Percentiles rank a stretch among this genome's conserved stretches.
Evolutionary conservation across 169 alveolate genomes (phyloP).

Genomic region (Toxoplasma gondii): DNA sequence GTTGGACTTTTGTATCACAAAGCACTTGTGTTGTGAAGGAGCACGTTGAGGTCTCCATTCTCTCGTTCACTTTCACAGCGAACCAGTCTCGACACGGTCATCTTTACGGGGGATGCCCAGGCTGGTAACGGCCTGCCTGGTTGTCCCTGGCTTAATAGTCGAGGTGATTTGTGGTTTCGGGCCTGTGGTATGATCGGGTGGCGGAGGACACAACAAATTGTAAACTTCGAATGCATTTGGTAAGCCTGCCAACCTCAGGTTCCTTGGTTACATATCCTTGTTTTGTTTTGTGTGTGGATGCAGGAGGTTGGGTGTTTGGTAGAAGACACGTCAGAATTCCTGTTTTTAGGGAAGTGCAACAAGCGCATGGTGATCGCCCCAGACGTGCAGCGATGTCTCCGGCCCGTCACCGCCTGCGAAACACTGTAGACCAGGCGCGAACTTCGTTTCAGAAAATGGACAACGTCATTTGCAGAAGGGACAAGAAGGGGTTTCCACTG

Average conservation of each 20-base stretch:
- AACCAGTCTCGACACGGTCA: too few relatives aligned
- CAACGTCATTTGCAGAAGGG: too few relatives aligned
- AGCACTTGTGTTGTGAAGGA: not conserved
- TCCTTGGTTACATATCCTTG: too few relatives aligned
- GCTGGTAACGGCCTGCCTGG: too few relatives aligned
- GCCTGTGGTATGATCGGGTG: too few relatives aligned
- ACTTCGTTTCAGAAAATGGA: too few relatives aligned
- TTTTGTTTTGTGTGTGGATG: not conserved
- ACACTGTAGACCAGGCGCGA: too few relatives aligned
- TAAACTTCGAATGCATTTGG: too few relatives aligned
- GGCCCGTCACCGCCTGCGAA: not conserved
- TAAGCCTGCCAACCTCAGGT: too few relatives aligned
- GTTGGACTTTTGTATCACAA: not conserved
- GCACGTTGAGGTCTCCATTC: not conserved
- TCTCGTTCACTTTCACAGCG: not conserved
- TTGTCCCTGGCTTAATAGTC: not conserved
- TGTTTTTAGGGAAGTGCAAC: conserved; percentile 58
- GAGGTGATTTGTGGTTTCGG: not conserved
- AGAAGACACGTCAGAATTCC: conserved; percentile 52
- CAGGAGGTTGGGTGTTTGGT: conserved; percentile 68
- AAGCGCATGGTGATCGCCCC: conserved; percentile 54
- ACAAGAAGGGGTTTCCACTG: not conserved
- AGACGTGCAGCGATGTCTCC: conserved; percentile 38
- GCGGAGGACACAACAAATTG: too few relatives aligned
- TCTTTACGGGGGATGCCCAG: too few relatives aligned